Evolutionary conservation across 1,284 basidiomycete species (phyloP), one percentile per base, ranked within the genome.

Genomic region (Lignosus rhinocerotis): DNA sequence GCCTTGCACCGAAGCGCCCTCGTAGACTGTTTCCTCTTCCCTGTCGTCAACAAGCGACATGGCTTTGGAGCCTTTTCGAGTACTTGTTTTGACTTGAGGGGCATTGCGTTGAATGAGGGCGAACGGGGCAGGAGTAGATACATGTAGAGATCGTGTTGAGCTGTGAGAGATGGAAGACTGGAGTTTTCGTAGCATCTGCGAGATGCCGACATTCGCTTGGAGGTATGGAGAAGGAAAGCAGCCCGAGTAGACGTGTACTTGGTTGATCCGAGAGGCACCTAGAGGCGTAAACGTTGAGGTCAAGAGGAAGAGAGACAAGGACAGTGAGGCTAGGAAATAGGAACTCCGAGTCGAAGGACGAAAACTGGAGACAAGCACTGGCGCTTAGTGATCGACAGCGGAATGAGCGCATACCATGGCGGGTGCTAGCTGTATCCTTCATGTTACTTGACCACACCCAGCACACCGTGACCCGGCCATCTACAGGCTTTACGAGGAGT

Each of bases 161-260:
- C 25, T 51, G 38, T 38, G 51, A 36, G 66, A 59, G 51, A 59
- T 41, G 43, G 64, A 41, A 31, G 64, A 49, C 42, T 60, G 57
- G 4, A 65, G 54, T 66, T 66, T 69, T 56, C 61, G 63, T 61
- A 67, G 49, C 67, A 69, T 69, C 43, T 60, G 63, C 42, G 21
- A 14, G 39, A 39, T 47, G 46, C 58, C 46, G 58, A 55, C 67
- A 69, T 69, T 47, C 59, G 63, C 50, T 51, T 45, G 1, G 36
- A 33, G 25, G 38, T 25, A 25, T 25, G 4, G 46, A 30, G 49
- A 46, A 46, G 30, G 3, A 25, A 32, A 14, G 6, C 12, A 46
- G 44, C 6, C 11, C 16, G 44, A 8, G 16, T 12, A 11, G 21
- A 36, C 25, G 25, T 25, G 25, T 25, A 25, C 4, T 2, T 25